These are phyloP conservation scores for Didymellaceae sp. DNA, from an alignment of 2,329 filamentous ascomycete species.

Conservation along the genomic window DNA sequence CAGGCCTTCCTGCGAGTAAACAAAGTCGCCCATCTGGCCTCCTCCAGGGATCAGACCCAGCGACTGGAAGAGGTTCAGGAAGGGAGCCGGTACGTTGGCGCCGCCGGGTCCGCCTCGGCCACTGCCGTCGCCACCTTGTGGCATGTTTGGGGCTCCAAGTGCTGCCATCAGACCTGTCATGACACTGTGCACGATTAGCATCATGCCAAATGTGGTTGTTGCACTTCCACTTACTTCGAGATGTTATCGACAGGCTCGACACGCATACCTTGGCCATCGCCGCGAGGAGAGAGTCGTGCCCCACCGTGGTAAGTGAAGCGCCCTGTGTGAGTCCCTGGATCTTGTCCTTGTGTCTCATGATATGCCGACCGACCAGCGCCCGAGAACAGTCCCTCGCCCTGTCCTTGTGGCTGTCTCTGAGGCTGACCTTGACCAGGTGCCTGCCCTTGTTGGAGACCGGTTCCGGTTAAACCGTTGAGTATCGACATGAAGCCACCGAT, in stretches of 20 bases:
- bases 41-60: slow-evolving; percentile 41
- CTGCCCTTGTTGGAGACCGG: slow-evolving; percentile 29
- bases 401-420: slow-evolving; percentile 23
- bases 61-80: slow-evolving; percentile 54
- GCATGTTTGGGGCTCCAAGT: slow-evolving; percentile 33
- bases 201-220: slow-evolving; percentile 46
- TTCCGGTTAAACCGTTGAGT: slow-evolving; percentile 54
- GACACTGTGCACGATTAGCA: slow-evolving; percentile 36
- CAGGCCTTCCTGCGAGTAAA: slow-evolving; percentile 88
- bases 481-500: slow-evolving; percentile 55
- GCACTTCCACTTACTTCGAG: slow-evolving; percentile 25
- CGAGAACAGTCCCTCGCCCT: slow-evolving; percentile 24
- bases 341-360: slow-evolving; percentile 24
- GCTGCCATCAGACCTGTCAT: slow-evolving; percentile 44
- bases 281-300: slow-evolving; percentile 56
- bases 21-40: slow-evolving; percentile 72
- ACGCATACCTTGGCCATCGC: slow-evolving; percentile 58
- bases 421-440: slow-evolving; percentile 4
- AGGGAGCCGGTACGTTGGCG: slow-evolving; percentile 38
- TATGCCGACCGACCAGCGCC: slow-evolving; percentile 22
- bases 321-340: slow-evolving; percentile 22
- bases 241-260: slow-evolving; percentile 57
- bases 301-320: slow-evolving; percentile 43
- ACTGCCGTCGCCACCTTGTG: slow-evolving; percentile 12
- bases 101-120: slow-evolving; percentile 12